These are phyloP conservation scores for Microascus cirrosus DNA, from an alignment of 2,329 filamentous ascomycete genomes.

Conservation along the genomic window DNA sequence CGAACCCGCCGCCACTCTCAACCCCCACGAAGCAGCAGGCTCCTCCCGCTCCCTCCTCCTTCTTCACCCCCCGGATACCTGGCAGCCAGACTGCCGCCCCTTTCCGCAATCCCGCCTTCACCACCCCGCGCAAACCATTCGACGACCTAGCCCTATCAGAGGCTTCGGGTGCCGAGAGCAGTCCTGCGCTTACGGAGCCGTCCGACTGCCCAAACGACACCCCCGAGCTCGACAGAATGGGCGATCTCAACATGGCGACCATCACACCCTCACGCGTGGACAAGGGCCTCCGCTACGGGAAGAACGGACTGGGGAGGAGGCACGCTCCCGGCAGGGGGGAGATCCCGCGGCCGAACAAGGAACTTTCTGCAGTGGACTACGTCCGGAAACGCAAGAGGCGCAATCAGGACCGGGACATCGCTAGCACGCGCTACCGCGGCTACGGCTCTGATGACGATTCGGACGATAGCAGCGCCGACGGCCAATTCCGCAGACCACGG, in stretches of 20 bases:
- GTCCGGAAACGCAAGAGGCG: conserved; percentile 44
- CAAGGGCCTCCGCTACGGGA: conserved; percentile 33
- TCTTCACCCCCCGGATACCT: conserved; percentile 32
- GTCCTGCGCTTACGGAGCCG: conserved; percentile 45
- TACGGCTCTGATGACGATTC: conserved; percentile 27
- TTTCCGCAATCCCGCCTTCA: conserved; percentile 55
- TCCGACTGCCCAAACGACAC: conserved; percentile 42
- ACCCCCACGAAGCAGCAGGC: conserved; percentile 1
- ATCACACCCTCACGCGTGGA: conserved; percentile 35
- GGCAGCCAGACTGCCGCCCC: conserved; percentile 30
- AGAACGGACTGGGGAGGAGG: conserved; percentile 24
- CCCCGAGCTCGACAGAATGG: conserved; percentile 36
- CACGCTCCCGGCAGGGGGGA: conserved; percentile 51
- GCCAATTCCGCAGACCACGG: conserved; percentile 5
- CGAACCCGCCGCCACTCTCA: not conserved
- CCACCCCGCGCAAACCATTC: conserved; percentile 47
- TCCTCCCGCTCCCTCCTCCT: conserved; percentile 9
- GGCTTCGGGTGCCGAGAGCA: conserved; percentile 46
- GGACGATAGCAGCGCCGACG: conserved; percentile 21
- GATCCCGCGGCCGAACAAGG: conserved; percentile 36
- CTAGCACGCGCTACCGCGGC: conserved; percentile 32
- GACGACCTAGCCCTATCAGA: conserved; percentile 44
- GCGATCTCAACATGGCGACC: conserved; percentile 29
- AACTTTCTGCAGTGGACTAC: conserved; percentile 26
- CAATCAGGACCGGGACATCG: conserved; percentile 38